Conservation (phyloP, 1,284 basidiomycete species). For the Ustilago lituana region DNA sequence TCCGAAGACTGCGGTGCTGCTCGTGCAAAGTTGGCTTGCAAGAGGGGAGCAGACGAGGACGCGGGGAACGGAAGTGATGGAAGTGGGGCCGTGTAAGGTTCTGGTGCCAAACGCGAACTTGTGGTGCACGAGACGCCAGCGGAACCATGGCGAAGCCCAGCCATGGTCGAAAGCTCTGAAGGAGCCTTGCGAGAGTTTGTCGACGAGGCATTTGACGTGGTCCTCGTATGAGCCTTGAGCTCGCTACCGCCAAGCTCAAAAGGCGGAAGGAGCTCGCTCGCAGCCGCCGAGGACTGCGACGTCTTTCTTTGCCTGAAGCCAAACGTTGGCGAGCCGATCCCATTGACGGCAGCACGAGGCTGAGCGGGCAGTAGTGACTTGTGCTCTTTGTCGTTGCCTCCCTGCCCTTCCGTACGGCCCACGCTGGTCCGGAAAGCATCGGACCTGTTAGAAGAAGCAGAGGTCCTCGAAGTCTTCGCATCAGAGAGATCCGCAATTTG, state of each 20-base stretch:
- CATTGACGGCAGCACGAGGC: not conserved
- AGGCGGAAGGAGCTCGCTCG: conserved; percentile 29
- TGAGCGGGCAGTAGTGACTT: not conserved
- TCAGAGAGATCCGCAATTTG: conserved; percentile 3
- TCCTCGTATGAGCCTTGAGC: conserved; percentile 1
- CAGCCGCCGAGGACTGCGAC: conserved; percentile 12
- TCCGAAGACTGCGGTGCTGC: conserved; percentile 12
- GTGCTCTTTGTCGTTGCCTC: not conserved
- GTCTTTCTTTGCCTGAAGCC: conserved; percentile 8
- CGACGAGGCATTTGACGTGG: conserved; percentile 14
- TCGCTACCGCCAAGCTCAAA: conserved; percentile 8
- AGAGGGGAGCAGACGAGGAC: conserved; percentile 10
- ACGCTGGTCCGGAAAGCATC: not conserved
- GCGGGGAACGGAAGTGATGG: conserved; percentile 27
- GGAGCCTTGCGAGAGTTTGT: conserved; percentile 5
- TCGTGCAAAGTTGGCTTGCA: conserved; percentile 1
- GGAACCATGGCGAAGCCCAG: conserved; percentile 15
- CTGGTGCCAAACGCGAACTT: conserved; percentile 1
- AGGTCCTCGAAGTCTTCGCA: conserved; percentile 4
- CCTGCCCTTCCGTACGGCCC: not conserved
- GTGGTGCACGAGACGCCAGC: not conserved
- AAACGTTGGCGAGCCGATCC: conserved; percentile 28
- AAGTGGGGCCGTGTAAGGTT: conserved; percentile 20
- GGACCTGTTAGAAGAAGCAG: conserved; percentile 18
- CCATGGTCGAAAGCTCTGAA: not conserved